Percentiles rank a stretch among this genome's conserved stretches.
Conservation (phyloP, 1,284 basidiomycete species). For the Pseudozyma sp. region DNA sequence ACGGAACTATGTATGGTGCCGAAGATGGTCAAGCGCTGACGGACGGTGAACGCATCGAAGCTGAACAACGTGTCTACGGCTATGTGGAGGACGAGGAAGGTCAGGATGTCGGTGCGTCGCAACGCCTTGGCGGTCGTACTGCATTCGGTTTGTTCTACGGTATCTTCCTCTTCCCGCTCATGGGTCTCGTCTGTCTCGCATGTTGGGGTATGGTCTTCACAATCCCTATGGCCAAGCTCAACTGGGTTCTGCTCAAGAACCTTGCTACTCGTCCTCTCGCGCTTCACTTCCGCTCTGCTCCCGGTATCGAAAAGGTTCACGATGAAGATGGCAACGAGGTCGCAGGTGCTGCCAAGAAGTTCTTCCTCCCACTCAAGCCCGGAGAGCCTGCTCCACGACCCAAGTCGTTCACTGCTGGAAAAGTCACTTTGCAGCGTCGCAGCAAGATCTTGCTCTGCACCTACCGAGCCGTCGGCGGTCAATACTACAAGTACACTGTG, state of each 20-base stretch:
- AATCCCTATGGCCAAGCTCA: constrained; percentile 97
- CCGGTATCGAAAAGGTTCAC: constrained; percentile 43
- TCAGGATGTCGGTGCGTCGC: constrained; percentile 52
- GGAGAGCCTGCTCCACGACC: constrained; percentile 70
- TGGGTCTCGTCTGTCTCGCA: constrained; percentile 76
- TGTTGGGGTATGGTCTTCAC: constrained; percentile 95
- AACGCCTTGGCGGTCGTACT: constrained; percentile 53
- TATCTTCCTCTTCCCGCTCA: constrained; percentile 86
- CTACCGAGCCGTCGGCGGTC: constrained; percentile 87
- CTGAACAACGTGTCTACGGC: constrained; percentile 62
- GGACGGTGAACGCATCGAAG: constrained; percentile 50
- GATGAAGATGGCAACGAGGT: constrained; percentile 64
- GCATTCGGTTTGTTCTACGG: constrained; percentile 77
- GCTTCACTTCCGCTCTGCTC: constrained; percentile 83
- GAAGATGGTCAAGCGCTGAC: constrained; percentile 24
- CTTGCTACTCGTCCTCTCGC: constrained; percentile 83
- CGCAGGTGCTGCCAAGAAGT: constrained; percentile 45
- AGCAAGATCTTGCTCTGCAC: constrained; percentile 91
- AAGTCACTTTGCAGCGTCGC: constrained; percentile 70
- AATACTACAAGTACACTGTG: constrained; percentile 99
- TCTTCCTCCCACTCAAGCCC: constrained; percentile 65
- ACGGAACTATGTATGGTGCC: constrained; percentile 30
- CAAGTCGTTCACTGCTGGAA: constrained; percentile 69
- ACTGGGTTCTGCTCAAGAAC: constrained; percentile 89
- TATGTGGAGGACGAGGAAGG: constrained; percentile 63